Evolutionary conservation across 2,329 filamentous ascomycete genomes (phyloP), one percentile per base, ranked within the genome.

Genomic region (Elsinoe ampelina): DNA sequence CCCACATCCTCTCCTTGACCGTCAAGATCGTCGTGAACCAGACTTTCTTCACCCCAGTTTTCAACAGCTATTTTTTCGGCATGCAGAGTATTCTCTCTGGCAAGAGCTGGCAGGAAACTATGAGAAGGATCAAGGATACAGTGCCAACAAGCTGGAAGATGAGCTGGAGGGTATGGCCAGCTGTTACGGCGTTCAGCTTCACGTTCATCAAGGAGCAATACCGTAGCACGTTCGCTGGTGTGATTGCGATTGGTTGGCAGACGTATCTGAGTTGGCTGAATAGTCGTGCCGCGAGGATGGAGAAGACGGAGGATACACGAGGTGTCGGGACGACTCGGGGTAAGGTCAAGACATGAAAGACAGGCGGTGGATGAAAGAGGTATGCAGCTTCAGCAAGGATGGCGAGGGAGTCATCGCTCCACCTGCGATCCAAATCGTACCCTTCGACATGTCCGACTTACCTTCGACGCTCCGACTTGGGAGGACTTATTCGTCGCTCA

Each of bases 221-320:
- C 70, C 77, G 91, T 52, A 87, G 83, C 63, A 79, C 95, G 13
- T 93, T 95, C 63, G 82, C 86, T 0, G 89, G 71, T 45, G 61
- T 86, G 5, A 80, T 95, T 61, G 88, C 89, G 1, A 85, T 95
- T 54, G 87, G 87, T 0, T 96, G 91, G 91, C 91, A 95, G 78
- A 90, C 89, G 0, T 96, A 95, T 75, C 67, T 96, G 63, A 88
- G 84, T 63, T 87, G 83, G 70, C 71, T 95, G 65, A 95, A 95
- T 65, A 79, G 85, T 65, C 75, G 76, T 60, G 88, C 87, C 1
- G 88, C 89, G 68, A 74, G 75, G 74, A 77, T 63, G 79, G 81
- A 61, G 73, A 66, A 59, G 67, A 30, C 22, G 11, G 52, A 45
- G 19, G 22, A 55, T 13, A 17, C 19, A 11, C 42, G 26, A 26